Evolutionary conservation across 345 rosid genomes (phyloP), one percentile per base, ranked within the genome.

Genomic region (Pugionium dolabratum): DNA sequence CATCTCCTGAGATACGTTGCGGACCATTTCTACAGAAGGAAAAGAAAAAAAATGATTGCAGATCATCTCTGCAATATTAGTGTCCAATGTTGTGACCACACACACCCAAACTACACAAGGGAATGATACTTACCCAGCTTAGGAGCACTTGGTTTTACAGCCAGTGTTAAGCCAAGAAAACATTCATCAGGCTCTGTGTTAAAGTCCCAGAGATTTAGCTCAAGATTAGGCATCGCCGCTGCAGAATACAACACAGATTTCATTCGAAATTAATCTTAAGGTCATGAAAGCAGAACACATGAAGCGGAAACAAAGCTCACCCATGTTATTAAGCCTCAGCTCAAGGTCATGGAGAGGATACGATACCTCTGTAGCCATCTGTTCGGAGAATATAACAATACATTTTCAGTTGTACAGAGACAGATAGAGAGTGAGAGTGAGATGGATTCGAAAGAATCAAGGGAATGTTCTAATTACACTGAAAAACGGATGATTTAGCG

Each of bases 161-260:
- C 98, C 39, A 92, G 79, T 1, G 98, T 87, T 78, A 92, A 77
- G 68, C 96, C 98, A 71, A 92, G 90, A 70, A 89, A 92, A 75
- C 90, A 89, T 62, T 92, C 98, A 63, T 92, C 95, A 52, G 88
- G 76, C 79, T 89, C 82, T 49, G 82, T 71, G 70, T 84, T 82
- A 40, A 92, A 92, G 85, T 87, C 83, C 96, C 98, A 89, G 33
- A 92, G 86, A 68, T 85, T 92, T 78, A 92, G 75, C 84, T 92
- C 98, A 36, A 92, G 98, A 79, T 87, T 92, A 73, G 95, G 98
- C 79, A 75, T 81, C 18, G 84, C 62, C 52, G 80, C 95, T 87
- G 82, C 59, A 67, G 50, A 80, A 67, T 25, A 5, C 54, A 34
- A 8, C 25, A 44, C 41, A 58, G 25, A 18, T 47, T 11, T 27